Evolutionary conservation across 2,329 filamentous ascomycete species (phyloP), one percentile per base, ranked within the genome.

Genomic region (Penicillium sumatraense): DNA sequence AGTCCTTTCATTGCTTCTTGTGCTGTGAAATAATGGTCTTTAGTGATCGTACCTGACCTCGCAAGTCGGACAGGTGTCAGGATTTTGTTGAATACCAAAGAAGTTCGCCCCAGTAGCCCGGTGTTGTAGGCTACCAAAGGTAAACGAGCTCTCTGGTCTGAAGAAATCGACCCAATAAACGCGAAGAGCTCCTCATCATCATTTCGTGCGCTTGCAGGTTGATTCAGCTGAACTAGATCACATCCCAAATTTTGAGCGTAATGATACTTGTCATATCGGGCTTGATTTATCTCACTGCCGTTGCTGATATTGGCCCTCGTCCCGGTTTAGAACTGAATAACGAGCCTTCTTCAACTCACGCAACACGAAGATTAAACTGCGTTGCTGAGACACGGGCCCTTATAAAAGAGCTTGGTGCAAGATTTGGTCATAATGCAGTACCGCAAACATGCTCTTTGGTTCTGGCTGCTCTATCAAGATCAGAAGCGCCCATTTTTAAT

Each of bases 1-100:
- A 50, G 48, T 8, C 48, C 48, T 41, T 20, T 31, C 35, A 50
- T 50, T 13, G 48, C 48, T 27, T 50, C 9, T 26, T 50, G 10
- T 27, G 48, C 35, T n/a, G 48, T 50, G 33, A 50, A 16, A 14
- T 18, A 14, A 29, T 40, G 3, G 4, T 50, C 48, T 14, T 29
- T 18, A 2, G 13, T 50, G 7, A 6, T n/a, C 27, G 2, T 5
- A 41, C 5, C 13, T 31, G 23, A 50, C 13, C 3, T 9, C 35
- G 6, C 33, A 41, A 35, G 35, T 21, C 48, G 26, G 5, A 50
- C 35, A 14, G 48, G 48, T 14, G 23, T 50, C 48, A 50, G 20
- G 2, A 41, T 50, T 31, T 41, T 26, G 48, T 50, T 50, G 35
- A 50, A 50, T 2, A 50, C 26, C n/a, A 27, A 13, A 7, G 48